These are phyloP conservation scores for Penicillium bovifimosum DNA, from an alignment of 495 filamentous ascomycete species.

Conservation along the genomic window DNA sequence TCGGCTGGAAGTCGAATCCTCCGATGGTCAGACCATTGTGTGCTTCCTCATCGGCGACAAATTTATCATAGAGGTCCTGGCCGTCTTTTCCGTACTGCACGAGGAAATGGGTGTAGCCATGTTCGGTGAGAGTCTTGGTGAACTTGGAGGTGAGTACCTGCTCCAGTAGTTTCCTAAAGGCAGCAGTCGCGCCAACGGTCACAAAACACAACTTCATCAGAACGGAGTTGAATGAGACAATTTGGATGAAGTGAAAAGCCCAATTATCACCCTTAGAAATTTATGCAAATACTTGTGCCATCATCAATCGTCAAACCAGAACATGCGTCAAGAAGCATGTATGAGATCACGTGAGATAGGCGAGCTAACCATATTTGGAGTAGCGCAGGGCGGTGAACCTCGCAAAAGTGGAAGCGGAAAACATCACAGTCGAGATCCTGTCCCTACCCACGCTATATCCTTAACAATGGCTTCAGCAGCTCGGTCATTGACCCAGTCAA, in stretches of 20 bases:
- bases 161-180: constrained; percentile 65
- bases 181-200: constrained; percentile 86
- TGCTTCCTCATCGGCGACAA: constrained; percentile 13
- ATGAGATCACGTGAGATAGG: constrained; percentile 2
- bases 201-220: constrained; percentile 60
- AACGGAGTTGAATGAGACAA: not conserved
- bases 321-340: not conserved
- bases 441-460: constrained; percentile 7
- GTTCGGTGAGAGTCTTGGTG: constrained; percentile 46
- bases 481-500: constrained; percentile 36
- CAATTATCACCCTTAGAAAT: not conserved
- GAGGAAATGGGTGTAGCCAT: constrained; percentile 58
- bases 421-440: constrained; percentile 13
- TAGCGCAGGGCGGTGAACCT: constrained; percentile 16
- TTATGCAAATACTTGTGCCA: not conserved
- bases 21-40: constrained; percentile 46
- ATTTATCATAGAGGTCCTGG: constrained; percentile 39
- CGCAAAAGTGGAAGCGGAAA: constrained; percentile 17
- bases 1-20: constrained; percentile 61
- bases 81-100: constrained; percentile 72
- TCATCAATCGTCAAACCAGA: not conserved
- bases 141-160: constrained; percentile 59
- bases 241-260: not conserved
- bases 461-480: constrained; percentile 39
- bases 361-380: not conserved